Base-by-base conservation (phyloP, 768 basidiomycete species). In the Daedaleopsis nitida region DNA sequence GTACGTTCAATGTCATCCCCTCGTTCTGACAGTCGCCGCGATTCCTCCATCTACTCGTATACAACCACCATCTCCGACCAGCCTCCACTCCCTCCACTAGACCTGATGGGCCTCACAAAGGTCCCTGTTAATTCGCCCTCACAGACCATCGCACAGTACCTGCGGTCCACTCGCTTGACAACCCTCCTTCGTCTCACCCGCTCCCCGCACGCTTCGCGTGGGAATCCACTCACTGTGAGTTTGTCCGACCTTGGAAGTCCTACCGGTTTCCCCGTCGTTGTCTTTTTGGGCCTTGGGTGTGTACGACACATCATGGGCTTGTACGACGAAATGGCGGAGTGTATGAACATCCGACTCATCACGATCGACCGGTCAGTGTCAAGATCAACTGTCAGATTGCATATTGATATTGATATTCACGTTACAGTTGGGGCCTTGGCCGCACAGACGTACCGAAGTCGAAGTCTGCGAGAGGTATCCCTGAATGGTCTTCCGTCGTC, bases 291-390 rank as follows among this genome's bases (percentile, higher is more conserved):
- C 2, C 72, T 98, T 50, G 96, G 96, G 16, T 94, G 93, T 69
- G 96, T 98, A 4, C 84, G 96, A 43, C 95, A 98, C 73, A 83
- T 98, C 59, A 91, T 97, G 82, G 95, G 92, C 14, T 76, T 98
- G 51, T 98, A 95, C 71, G 96, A 98, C 72, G 96, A 99, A 71
- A 90, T 98, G 86, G 96, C 96, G 5, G 86, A 88, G 61, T 90
- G 88, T 59, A 75, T 96, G 59, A 89, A 89, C 6, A 80, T 99
- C 38, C 80, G 96, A 57, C 79, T 99, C 56, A 95, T 99, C 68
- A 96, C 95, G 49, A 88, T 99, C 65, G 96, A 99, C 74, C 84
- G 96, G 83, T 94, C 72, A 65, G 81, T 74, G 4, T 16, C 47
- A 32, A 32, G 7, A 14, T 39, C 11, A 42, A 11, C 39, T 42